These are phyloP conservation scores for Trypanosoma rangeli DNA, from an alignment of 208 protist genomes.

Conservation along the genomic window DNA sequence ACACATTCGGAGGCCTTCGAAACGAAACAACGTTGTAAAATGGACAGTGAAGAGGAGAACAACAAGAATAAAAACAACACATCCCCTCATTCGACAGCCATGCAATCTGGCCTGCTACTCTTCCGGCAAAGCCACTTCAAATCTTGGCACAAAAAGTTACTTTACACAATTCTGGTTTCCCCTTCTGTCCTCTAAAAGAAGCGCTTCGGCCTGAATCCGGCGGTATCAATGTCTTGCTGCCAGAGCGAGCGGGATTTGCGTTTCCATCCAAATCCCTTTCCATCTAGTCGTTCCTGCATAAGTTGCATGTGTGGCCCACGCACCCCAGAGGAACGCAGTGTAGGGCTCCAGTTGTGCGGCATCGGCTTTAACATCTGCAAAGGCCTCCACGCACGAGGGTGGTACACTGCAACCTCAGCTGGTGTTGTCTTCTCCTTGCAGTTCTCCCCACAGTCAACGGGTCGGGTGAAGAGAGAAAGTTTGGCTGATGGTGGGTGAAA, in stretches of 20 bases:
- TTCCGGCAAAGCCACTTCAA: background rate
- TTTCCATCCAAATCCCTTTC: slow-evolving; percentile 89
- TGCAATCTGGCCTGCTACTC: background rate
- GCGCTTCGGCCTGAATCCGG: slow-evolving; percentile 79
- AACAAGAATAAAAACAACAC: background rate
- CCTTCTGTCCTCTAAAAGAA: slow-evolving; percentile 46
- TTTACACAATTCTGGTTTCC: too few species aligned
- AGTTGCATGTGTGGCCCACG: slow-evolving; percentile 70
- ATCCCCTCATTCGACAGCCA: background rate
- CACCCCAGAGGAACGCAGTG: slow-evolving; percentile 59
- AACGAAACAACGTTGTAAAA: background rate
- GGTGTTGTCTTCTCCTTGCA: background rate
- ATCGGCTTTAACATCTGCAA: slow-evolving; percentile 87
- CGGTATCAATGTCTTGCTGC: slow-evolving; percentile 84
- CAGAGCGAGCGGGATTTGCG: slow-evolving; percentile 81
- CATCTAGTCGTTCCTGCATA: slow-evolving; percentile 82
- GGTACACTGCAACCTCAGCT: slow-evolving; percentile 6
- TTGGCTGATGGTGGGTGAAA: slow-evolving; percentile 56
- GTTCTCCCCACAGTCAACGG: slow-evolving; percentile 26
- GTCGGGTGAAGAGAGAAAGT: slow-evolving; percentile 77
- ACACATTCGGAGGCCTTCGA: too few species aligned
- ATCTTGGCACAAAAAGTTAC: too few species aligned
- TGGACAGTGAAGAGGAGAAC: background rate
- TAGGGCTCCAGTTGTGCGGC: slow-evolving; percentile 48
- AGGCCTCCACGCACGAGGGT: slow-evolving; percentile 43